Evolutionary conservation across 73 alveolate genomes (phyloP).

Genomic region (Stentor coeruleus): DNA sequence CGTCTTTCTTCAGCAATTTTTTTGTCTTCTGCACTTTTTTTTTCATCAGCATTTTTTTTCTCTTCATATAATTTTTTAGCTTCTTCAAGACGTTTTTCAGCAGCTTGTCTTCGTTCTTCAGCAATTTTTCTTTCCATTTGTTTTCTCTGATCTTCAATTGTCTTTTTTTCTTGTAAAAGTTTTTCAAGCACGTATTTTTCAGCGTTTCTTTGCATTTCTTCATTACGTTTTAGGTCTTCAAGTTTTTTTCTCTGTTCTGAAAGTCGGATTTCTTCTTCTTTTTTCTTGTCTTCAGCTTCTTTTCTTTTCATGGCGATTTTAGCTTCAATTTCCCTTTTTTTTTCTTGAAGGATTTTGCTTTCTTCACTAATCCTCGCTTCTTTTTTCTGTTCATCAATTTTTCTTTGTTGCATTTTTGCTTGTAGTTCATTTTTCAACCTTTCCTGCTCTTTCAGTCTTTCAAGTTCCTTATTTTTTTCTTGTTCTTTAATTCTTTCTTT

Average conservation of each 20-base stretch:
- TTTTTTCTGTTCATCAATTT: too few species aligned
- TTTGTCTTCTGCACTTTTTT: not conserved
- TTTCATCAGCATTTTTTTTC: too few species aligned
- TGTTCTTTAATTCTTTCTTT: too few species aligned
- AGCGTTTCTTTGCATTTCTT: not conserved
- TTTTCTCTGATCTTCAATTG: not conserved
- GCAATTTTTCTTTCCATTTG: not conserved
- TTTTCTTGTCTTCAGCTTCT: not conserved
- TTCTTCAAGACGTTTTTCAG: not conserved
- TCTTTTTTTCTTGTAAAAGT: not conserved
- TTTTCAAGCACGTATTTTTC: too few species aligned
- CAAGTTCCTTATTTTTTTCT: too few species aligned
- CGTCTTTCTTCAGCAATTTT: not conserved
- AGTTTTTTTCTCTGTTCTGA: not conserved
- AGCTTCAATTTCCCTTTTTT: not conserved
- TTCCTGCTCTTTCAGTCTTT: too few species aligned
- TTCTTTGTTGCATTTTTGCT: too few species aligned
- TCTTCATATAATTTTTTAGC: not conserved
- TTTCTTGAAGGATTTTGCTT: not conserved
- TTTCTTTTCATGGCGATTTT: not conserved
- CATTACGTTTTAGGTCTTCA: not conserved
- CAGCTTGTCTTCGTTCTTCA: not conserved
- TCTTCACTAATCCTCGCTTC: not conserved
- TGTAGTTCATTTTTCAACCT: too few species aligned
- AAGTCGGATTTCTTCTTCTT: not conserved